Base-by-base conservation (phyloP, 208 protist genomes). In the Trypanosoma conorhini region DNA sequence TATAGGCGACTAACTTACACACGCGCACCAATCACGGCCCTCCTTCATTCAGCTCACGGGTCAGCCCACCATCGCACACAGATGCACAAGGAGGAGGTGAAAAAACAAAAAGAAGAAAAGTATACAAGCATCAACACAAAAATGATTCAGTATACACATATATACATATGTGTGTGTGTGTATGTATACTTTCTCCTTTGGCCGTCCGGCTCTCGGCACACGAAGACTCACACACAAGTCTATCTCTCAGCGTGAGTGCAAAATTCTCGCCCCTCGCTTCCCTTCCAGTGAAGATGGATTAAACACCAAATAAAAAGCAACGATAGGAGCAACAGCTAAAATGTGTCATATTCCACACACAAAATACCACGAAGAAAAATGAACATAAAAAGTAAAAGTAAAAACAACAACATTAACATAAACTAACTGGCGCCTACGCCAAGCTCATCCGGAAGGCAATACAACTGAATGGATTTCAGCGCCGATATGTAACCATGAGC, bases 401-500 rank as follows among this genome's bases (percentile, higher is more conserved):
- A n/a, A n/a, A n/a, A n/a, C n/a, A n/a, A n/a, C n/a, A n/a, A n/a
- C n/a, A n/a, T n/a, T n/a, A n/a, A n/a, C n/a, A n/a, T n/a, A n/a
- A n/a, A n/a, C n/a, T n/a, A n/a, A 19, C 13, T 13, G 8, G 8
- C 17, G 10, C 12, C 26, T 62, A 17, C 26, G 10, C 5, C 21
- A 24, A 24, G 0, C 24, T 31, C 42, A 51, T 8, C 61, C 50
- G 48, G 21, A 5, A 66, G 7, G 40, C 12, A 44, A 7, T 31
- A 13, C n/a, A n/a, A n/a, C n/a, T 40, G 24, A 1, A 71, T 28
- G 31, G 44, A 33, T 38, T 35, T 30, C 1, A 64, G 17, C 2
- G n/a, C 58, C n/a, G 38, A 54, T 30, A 54, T 52, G 21, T 57
- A 57, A 24, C 3, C 30, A 57, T 30, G 19, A 57, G 56, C 56